Base-by-base conservation (phyloP, 345 rosid species). In the Limnanthes douglasii region DNA sequence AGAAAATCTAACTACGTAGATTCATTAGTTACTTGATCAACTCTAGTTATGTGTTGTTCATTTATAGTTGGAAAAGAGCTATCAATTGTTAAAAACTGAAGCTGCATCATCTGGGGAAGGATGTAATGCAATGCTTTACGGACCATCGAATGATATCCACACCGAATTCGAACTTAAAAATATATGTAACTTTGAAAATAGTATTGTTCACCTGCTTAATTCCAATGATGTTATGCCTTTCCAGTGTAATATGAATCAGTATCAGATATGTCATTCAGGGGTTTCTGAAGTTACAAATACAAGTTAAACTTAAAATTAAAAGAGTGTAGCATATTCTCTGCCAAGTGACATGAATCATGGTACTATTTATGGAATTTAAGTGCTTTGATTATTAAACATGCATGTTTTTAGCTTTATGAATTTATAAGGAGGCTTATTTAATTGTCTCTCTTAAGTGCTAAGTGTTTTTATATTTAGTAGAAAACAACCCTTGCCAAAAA, bases 171-270 rank as follows among this genome's bases (percentile, higher is more conserved):
- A 48, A 38, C 35, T 48, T 64, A 61, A 66, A 50, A 63, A 55
- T 54, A 57, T 53, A 45, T 54, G 54, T 62, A 65, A 39, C 50
- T 69, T 54, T 63, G 70, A 59, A 39, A 72, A 51, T n/a, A 53
- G 57, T 66, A 30, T 18, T 62, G 16, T 53, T 53, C 39, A 60
- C 23, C 64, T 41, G 64, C 53, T 45, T 49, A 54, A 43, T 20
- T 50, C 60, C 12, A 55, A 57, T 50, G 45, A 53, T 75, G 96
- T 80, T 77, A 60, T 69, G 75, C 98, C 96, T 90, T 84, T 80
- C 77, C 96, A 57, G 44, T 65, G 50, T 54, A 30, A 60, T 70
- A 90, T 88, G 29, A 54, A 66, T 77, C 70, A 84, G 96, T 45
- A 58, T 75, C 96, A 84, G 96, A 65, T 78, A 80, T 70, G 72